Evolutionary conservation across 148 eudicot genomes (phyloP).

Genomic region (Heliamphora exappendiculata): DNA sequence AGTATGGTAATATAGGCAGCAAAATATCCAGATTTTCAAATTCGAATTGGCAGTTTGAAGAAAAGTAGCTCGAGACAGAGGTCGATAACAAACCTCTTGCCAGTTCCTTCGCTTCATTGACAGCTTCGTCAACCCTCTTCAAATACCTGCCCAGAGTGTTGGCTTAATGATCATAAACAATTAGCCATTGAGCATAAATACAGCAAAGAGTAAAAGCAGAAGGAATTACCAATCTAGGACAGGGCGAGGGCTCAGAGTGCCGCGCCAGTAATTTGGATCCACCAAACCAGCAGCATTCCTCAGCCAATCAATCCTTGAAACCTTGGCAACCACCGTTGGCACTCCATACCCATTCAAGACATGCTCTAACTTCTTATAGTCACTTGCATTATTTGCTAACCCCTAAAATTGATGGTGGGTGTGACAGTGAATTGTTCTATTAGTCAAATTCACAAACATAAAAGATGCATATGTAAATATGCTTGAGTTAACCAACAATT

Average conservation of each 20-base stretch:
- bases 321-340: constrained; percentile 55
- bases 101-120: constrained; percentile 59
- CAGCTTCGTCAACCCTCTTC: constrained; percentile 65
- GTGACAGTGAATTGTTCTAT: neutral
- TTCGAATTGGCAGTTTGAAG: neutral
- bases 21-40: neutral
- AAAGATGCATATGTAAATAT: neutral
- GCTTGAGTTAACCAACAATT: neutral
- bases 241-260: constrained; percentile 85
- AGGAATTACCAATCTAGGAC: constrained; percentile 77
- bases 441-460: constrained; percentile 3
- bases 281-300: constrained; percentile 95
- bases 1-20: neutral
- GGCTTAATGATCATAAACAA: constrained; percentile 8
- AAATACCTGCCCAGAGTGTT: constrained; percentile 37
- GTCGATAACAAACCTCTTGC: constrained; percentile 38
- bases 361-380: constrained; percentile 52
- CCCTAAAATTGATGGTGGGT: constrained; percentile 35
- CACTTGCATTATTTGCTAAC: constrained; percentile 74
- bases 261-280: constrained; percentile 85
- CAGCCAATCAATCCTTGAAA: constrained; percentile 90
- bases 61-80: neutral
- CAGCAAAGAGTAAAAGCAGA: neutral
- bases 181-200: neutral
- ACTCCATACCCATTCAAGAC: constrained; percentile 66